Percentiles rank a stretch among this genome's conserved stretches.
These are phyloP conservation scores for Claviceps maximensis DNA, from an alignment of 2,329 filamentous ascomycete genomes.

Conservation along the genomic window DNA sequence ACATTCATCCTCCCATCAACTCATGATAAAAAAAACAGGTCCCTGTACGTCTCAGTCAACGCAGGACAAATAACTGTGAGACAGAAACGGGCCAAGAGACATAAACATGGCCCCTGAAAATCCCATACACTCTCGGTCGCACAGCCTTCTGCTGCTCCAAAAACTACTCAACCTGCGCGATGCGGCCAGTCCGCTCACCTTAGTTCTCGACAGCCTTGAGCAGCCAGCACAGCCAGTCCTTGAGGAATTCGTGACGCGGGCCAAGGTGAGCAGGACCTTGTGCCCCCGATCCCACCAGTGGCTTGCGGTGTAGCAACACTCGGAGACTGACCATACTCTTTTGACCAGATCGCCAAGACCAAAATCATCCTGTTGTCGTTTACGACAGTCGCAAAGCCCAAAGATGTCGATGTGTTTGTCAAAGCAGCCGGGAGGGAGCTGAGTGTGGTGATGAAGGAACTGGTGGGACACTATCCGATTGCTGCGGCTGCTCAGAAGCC, in stretches of 20 bases:
- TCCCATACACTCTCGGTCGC: constrained; percentile 61
- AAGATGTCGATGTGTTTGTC: constrained; percentile 54
- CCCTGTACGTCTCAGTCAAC: not conserved
- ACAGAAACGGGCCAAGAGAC: not conserved
- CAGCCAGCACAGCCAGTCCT: constrained; percentile 61
- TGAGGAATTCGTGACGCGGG: constrained; percentile 60
- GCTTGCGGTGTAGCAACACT: not conserved
- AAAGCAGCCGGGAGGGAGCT: constrained; percentile 47
- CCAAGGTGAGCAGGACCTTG: constrained; percentile 39
- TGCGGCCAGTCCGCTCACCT: constrained; percentile 70
- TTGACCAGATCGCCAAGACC: constrained; percentile 40
- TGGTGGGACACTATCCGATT: constrained; percentile 36
- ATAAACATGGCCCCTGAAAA: constrained; percentile 40
- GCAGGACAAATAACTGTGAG: not conserved
- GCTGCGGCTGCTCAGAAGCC: constrained; percentile 25
- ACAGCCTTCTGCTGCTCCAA: constrained; percentile 72
- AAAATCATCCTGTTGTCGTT: constrained; percentile 70
- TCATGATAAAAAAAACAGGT: not conserved
- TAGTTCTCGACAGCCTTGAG: constrained; percentile 75
- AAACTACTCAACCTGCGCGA: constrained; percentile 69
- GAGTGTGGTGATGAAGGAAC: constrained; percentile 43
- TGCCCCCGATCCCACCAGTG: not conserved
- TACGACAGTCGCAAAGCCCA: constrained; percentile 53
- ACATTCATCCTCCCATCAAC: not conserved
- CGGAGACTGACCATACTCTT: not conserved